Evolutionary conservation across 129 eudicot species (phyloP), one percentile per base, ranked within the genome.

Genomic region (Helianthus tuberosus): DNA sequence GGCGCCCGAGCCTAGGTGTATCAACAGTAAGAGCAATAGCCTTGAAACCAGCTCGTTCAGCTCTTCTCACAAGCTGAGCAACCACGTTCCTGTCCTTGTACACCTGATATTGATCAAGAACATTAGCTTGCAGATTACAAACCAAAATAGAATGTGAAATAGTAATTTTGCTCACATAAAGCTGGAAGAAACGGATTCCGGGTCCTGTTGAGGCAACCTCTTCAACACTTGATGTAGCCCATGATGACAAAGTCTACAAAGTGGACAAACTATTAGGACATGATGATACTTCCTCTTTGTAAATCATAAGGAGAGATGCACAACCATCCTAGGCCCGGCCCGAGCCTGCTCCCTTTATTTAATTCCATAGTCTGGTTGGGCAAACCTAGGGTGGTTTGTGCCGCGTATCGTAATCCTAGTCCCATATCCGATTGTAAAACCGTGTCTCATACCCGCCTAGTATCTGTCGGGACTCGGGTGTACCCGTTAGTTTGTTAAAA

Each of bases 1-100:
- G 69, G 29, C 99, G 93, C 17, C 99, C 99, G 59, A 94, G 86
- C 79, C 96, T 83, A 12, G 99, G 99, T 71, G 97, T 91, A 71
- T 94, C 99, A 60, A 94, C 99, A 23, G 99, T 94, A 29, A 94
- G 96, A 64, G 93, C 97, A n/a, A 94, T 94, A 35, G 99, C 99
- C 83, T 94, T 94, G 41, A 91, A 94, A 49, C 99, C 99, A 43
- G 96, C 93, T 64, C 73, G 85, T 77, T 94, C 99, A 35, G 99
- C 99, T 87, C 97, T 86, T 77, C 88, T 83, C 83, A 94, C 99
- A 47, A 94, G 94, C 86, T 86, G 96, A 51, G 91, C 88, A 29
- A 87, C 93, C 32, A 94, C 93, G 46, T 94, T 85, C 77, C 99
- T 82, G 85, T 88, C 93, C 86, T 88, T 94, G 86, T 88, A 86